Conservation (phyloP, 139 green algal genomes). For the Chlorella vulgaris region DNA sequence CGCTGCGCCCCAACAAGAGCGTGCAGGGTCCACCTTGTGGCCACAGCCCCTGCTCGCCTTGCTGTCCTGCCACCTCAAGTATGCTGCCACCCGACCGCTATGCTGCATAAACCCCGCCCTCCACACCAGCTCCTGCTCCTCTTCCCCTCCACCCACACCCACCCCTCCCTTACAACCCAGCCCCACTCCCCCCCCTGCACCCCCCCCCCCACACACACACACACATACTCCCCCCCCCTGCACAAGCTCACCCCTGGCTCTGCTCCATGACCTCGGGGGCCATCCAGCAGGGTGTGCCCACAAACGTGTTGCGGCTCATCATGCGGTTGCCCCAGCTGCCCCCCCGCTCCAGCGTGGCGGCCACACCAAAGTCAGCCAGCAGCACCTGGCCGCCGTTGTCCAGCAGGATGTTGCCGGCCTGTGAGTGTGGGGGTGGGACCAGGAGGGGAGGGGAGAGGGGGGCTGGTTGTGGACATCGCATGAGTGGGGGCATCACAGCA, state of each 20-base stretch:
- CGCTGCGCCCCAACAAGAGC: too few species aligned
- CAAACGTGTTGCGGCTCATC: constrained; percentile 82
- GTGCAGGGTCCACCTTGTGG: too few species aligned
- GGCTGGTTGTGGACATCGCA: not conserved
- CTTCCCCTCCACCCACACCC: too few species aligned
- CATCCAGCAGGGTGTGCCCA: constrained; percentile 98
- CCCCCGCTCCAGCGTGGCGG: constrained; percentile 86
- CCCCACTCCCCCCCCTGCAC: not conserved
- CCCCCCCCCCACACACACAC: not conserved
- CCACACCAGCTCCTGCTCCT: too few species aligned
- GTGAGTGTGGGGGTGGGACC: not conserved
- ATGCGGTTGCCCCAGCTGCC: constrained; percentile 87
- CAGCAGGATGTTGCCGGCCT: constrained; percentile 99
- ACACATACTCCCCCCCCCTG: too few species aligned
- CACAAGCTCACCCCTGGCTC: constrained; percentile 60
- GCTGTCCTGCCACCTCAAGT: too few species aligned
- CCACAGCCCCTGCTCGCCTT: too few species aligned
- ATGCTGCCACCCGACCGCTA: too few species aligned
- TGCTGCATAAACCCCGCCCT: not conserved
- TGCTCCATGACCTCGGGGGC: constrained; percentile 99
- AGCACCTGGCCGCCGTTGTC: constrained; percentile 86
- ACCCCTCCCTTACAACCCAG: too few species aligned
- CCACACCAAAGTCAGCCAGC: constrained; percentile 98
- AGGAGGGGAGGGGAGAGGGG: not conserved
- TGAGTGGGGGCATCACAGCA: too few species aligned